Conservation (phyloP, 768 basidiomycete species). For the Dacryopinax primogenitus region DNA sequence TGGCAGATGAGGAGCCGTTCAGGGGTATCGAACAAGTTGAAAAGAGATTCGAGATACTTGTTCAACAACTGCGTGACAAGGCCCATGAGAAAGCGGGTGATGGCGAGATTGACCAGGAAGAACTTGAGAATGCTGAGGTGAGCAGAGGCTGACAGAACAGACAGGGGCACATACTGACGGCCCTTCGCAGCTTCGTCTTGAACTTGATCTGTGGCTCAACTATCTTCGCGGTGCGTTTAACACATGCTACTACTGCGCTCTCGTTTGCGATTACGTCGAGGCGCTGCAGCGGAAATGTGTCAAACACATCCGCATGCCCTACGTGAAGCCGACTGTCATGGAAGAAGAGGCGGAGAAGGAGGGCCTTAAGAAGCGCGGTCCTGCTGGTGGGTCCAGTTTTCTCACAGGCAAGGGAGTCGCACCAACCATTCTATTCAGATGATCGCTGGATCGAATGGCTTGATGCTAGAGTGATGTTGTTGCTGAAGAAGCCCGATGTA, state of each 20-base stretch:
- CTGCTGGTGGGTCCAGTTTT: not conserved
- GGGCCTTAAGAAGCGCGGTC: conserved; percentile 8
- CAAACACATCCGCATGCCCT: conserved; percentile 71
- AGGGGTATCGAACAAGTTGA: conserved; percentile 70
- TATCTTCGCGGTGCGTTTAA: conserved; percentile 87
- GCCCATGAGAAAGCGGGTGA: conserved; percentile 33
- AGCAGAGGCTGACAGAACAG: conserved; percentile 18
- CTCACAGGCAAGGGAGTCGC: not conserved
- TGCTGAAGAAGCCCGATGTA: conserved; percentile 64
- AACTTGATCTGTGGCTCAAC: conserved; percentile 79
- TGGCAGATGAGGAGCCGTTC: conserved; percentile 39
- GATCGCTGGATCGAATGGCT: conserved; percentile 83
- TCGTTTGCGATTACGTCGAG: conserved; percentile 84
- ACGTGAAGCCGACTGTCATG: conserved; percentile 32
- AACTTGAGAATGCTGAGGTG: conserved; percentile 60
- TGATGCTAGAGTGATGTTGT: conserved; percentile 69
- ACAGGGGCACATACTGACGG: conserved; percentile 8
- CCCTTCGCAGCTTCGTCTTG: not conserved
- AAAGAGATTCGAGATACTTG: conserved; percentile 61
- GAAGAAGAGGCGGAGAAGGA: conserved; percentile 31
- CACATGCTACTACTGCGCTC: conserved; percentile 96
- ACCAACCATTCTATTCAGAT: conserved; percentile 36
- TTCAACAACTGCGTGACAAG: conserved; percentile 56
- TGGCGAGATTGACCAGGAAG: conserved; percentile 46
- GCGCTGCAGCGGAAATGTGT: conserved; percentile 92